Conservation (phyloP, 306 rosid genomes). For the Canavalia gladiata region DNA sequence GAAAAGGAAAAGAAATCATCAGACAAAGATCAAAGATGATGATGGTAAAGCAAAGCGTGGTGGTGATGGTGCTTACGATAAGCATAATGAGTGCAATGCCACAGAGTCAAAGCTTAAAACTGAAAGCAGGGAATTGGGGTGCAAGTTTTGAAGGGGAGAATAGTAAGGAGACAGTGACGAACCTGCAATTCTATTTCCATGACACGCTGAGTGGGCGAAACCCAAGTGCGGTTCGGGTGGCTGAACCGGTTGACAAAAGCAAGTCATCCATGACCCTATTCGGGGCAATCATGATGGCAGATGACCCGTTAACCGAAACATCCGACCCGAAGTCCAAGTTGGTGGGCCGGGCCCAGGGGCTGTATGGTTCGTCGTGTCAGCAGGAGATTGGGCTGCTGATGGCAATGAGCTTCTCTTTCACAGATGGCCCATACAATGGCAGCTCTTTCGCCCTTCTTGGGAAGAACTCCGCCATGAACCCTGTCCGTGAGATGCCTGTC, state of each 20-base stretch:
- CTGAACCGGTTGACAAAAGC: slow-evolving; percentile 51
- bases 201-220: slow-evolving; percentile 75
- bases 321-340: slow-evolving; percentile 75
- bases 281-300: slow-evolving; percentile 71
- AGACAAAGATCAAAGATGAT: slow-evolving; percentile 50
- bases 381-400: slow-evolving; percentile 68
- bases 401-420: slow-evolving; percentile 70
- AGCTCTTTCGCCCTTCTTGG: slow-evolving; percentile 76
- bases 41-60: slow-evolving; percentile 54
- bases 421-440: slow-evolving; percentile 67
- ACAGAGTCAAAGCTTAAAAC: slow-evolving; percentile 24
- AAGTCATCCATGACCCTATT: slow-evolving; percentile 61
- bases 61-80: slow-evolving; percentile 35
- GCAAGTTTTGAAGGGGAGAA: slow-evolving; percentile 26
- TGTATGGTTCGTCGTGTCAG: slow-evolving; percentile 72
- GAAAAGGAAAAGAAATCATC: neutral
- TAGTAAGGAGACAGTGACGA: slow-evolving; percentile 56
- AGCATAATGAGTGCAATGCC: slow-evolving; percentile 15
- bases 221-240: slow-evolving; percentile 75
- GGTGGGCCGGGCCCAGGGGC: slow-evolving; percentile 83
- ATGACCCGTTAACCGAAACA: slow-evolving; percentile 78
- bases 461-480: slow-evolving; percentile 60
- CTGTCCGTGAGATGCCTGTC: slow-evolving; percentile 74
- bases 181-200: slow-evolving; percentile 85
- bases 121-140: slow-evolving; percentile 53